Evolutionary conservation across 164 flowering plant genomes (phyloP), one percentile per base, ranked within the genome.

Genomic region (Aristolochia californica): DNA sequence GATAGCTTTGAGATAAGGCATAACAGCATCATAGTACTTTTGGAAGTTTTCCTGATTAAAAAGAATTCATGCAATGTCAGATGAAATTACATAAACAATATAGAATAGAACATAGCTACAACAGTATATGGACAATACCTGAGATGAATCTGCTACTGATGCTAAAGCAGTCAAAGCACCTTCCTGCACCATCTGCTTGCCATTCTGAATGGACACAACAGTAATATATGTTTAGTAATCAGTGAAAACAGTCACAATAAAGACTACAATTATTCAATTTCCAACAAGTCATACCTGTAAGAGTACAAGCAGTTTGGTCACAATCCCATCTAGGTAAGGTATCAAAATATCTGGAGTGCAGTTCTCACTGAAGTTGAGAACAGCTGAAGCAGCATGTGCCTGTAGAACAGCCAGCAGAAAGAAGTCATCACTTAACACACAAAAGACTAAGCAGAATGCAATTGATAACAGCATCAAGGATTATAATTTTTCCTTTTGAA

Each of bases 301-400:
- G 38, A 94, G 93, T 45, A 85, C 83, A 63, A 94, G 99, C 78
- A 94, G 74, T 64, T 94, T 94, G 82, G 82, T 72, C 50, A 94
- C 97, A 34, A 87, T 76, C 34, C 96, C 97, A 77, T 90, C 99
- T 49, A 94, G 70, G 64, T 94, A 94, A 24, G 99, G 91, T 1
- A 83, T 80, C 55, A 94, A 80, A 53, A 94, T 90, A 62, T 90
- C 97, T 7, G 97, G 93, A 14, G 99, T 90, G 66, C 99, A 94
- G 63, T 87, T 94, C 69, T 94, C 99, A 59, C 97, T 90, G 85
- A 94, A 94, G 76, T 94, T 94, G 53, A 94, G 89, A 58, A 94
- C 84, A 0, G 99, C 99, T 55, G 97, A 94, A 67, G 99, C 99
- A 65, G 97, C 99, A 79, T 94, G 99, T 30, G 99, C 99, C 99